Evolutionary conservation across 208 protist species (phyloP).

Genomic region (Naegleria lovaniensis): DNA sequence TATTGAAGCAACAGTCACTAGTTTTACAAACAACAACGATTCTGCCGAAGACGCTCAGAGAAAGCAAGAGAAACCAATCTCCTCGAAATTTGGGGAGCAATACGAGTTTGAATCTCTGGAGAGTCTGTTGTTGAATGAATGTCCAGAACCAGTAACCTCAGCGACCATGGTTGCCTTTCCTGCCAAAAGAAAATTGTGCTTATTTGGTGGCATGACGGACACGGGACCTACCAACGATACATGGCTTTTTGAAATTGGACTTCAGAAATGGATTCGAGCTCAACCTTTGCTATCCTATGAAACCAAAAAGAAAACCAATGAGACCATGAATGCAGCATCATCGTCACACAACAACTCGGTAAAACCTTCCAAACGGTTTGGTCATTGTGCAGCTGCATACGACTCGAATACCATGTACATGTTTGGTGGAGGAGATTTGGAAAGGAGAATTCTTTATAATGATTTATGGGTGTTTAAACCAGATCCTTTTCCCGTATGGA

Average conservation of each 20-base stretch:
- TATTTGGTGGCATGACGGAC: neutral
- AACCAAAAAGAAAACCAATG: too few relatives aligned
- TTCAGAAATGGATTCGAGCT: neutral
- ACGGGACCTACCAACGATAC: neutral
- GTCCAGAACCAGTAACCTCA: neutral
- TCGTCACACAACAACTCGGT: neutral
- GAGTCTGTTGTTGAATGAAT: neutral
- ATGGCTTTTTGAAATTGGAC: neutral
- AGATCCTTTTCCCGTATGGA: neutral
- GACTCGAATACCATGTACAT: neutral
- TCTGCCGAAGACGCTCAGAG: neutral
- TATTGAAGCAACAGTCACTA: neutral
- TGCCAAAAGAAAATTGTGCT: neutral
- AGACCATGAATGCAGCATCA: too few relatives aligned
- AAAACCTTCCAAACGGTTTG: neutral
- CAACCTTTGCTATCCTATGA: neutral
- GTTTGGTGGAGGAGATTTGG: neutral
- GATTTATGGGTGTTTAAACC: neutral
- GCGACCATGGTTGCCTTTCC: neutral
- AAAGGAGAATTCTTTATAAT: neutral
- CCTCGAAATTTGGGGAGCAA: neutral
- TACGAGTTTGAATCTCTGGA: neutral
- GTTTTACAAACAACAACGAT: neutral
- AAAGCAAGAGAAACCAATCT: neutral
- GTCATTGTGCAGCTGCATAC: neutral